phyloP scores from a whole-genome alignment of 2,329 filamentous ascomycete genomes.

The Pseudogymnoascus sp. region DNA sequence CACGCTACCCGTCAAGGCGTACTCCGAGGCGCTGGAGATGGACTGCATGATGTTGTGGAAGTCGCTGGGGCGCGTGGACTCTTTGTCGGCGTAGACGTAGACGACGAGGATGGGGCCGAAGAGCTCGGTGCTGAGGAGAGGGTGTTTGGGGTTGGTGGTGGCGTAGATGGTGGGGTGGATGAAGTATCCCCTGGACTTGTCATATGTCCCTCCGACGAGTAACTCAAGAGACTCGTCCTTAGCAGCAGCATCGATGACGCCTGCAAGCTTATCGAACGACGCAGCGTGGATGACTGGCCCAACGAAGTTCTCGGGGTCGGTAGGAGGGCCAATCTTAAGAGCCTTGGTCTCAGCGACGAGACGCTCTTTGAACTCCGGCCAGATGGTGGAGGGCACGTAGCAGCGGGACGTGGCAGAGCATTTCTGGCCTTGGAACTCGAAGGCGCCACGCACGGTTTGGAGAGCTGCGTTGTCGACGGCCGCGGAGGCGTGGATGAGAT shows the following conservation, averaged over 20 bases:
- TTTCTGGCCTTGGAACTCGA: constrained; percentile 88
- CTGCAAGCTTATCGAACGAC: constrained; percentile 71
- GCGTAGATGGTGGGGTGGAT: constrained; percentile 76
- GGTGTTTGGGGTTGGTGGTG: constrained; percentile 64
- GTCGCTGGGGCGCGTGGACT: constrained; percentile 37
- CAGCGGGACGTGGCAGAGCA: constrained; percentile 76
- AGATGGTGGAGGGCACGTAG: constrained; percentile 69
- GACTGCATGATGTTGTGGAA: constrained; percentile 52
- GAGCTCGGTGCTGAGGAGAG: constrained; percentile 67
- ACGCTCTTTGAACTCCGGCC: constrained; percentile 60
- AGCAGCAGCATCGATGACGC: constrained; percentile 73
- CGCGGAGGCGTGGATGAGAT: constrained; percentile 68
- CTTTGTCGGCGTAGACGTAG: constrained; percentile 68
- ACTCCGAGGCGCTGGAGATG: constrained; percentile 65
- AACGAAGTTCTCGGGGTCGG: constrained; percentile 66
- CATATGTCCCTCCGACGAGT: constrained; percentile 67
- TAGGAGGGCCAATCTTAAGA: constrained; percentile 62
- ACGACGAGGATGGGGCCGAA: constrained; percentile 71
- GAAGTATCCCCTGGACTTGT: constrained; percentile 71
- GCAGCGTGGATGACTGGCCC: constrained; percentile 78
- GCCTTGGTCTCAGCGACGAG: constrained; percentile 60
- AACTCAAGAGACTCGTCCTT: constrained; percentile 63
- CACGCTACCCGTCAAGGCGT: constrained; percentile 67
- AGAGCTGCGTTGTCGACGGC: constrained; percentile 70
- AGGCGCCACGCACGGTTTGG: constrained; percentile 77